phyloP scores from a whole-genome alignment of 108 stramenopile genomes.

The Nitzschia inconspicua region DNA sequence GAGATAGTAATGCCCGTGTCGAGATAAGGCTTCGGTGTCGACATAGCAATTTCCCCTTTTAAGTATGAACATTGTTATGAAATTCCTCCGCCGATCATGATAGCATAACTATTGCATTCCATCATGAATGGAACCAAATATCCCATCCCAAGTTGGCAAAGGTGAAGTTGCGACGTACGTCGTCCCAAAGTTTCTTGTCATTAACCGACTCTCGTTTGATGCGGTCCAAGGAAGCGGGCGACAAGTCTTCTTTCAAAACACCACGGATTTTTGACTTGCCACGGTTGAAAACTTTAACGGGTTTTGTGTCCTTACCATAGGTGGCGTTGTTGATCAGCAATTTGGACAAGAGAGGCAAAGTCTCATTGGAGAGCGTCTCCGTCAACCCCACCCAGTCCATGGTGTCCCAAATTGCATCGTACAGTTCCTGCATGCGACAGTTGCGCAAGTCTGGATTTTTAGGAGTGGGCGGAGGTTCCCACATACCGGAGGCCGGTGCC shows the following conservation, averaged over 20 bases:
- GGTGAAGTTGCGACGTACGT: background rate
- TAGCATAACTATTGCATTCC: too few species aligned
- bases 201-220: background rate
- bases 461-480: background rate
- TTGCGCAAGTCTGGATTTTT: background rate
- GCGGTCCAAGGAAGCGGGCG: background rate
- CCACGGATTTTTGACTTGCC: background rate
- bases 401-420: constrained; percentile 6
- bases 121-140: too few species aligned
- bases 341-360: constrained; percentile 17
- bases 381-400: constrained; percentile 38
- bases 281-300: constrained; percentile 2
- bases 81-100: too few species aligned
- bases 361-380: constrained; percentile 22
- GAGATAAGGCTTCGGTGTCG: too few species aligned
- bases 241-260: background rate
- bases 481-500: background rate
- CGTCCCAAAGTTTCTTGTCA: background rate
- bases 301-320: background rate
- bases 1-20: too few species aligned
- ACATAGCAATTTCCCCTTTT: too few species aligned
- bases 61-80: too few species aligned
- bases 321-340: constrained; percentile 2
- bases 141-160: constrained; percentile 8
- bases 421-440: background rate